phyloP scores from a whole-genome alignment of 1,284 basidiomycete species.

The Tilletia caries region DNA sequence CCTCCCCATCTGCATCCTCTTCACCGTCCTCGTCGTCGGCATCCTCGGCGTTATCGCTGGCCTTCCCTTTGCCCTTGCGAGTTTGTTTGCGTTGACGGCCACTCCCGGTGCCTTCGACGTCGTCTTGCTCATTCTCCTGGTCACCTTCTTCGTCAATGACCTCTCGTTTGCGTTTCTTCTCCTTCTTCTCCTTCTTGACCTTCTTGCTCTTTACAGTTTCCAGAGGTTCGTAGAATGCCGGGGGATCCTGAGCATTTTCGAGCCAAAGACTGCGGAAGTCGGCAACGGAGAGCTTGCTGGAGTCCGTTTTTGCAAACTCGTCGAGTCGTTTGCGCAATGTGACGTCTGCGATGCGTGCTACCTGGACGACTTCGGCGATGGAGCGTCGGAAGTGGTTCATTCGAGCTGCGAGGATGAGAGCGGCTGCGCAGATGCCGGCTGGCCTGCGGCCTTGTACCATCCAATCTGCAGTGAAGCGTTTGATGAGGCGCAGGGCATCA shows the following conservation, averaged over 20 bases:
- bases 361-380: conserved; percentile 84
- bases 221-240: conserved; percentile 66
- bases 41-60: conserved; percentile 34
- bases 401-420: conserved; percentile 85
- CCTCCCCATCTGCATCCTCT: conserved; percentile 20
- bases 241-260: conserved; percentile 85
- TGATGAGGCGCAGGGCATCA: conserved; percentile 88
- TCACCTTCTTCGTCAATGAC: conserved; percentile 23
- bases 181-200: no score
- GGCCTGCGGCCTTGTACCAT: conserved; percentile 91
- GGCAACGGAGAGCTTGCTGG: conserved; percentile 77
- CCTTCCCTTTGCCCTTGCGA: conserved; percentile 45
- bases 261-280: conserved; percentile 91
- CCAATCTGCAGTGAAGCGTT: conserved; percentile 95
- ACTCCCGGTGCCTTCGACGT: background rate
- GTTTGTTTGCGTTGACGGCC: conserved; percentile 5
- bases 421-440: conserved; percentile 94
- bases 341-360: conserved; percentile 94
- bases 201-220: conserved; percentile 59
- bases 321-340: conserved; percentile 91
- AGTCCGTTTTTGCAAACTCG: conserved; percentile 87
- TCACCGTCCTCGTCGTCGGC: conserved; percentile 59
- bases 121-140: conserved; percentile 16
- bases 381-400: conserved; percentile 97
- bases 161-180: conserved; percentile 39